A percentile compares a stretch with the other conserved stretches of the same genome.
Evolutionary conservation across 2,329 filamentous ascomycete species (phyloP).

Genomic region (Xylaria sp.): DNA sequence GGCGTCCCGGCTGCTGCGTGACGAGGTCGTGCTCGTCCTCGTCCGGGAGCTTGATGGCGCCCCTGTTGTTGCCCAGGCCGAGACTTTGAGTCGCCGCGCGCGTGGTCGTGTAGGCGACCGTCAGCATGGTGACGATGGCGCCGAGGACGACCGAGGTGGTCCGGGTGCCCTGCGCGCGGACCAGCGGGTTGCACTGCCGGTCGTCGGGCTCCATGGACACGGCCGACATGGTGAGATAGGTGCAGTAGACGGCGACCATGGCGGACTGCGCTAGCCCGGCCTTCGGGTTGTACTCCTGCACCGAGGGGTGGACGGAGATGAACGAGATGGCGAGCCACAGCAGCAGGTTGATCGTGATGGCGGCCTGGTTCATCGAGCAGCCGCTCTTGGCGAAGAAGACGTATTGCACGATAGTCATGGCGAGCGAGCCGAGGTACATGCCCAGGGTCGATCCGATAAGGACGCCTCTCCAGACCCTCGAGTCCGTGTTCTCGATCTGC

Average conservation of each 20-base stretch:
- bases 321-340: conserved; percentile 79
- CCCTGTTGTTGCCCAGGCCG: conserved; percentile 65
- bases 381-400: conserved; percentile 83
- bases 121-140: conserved; percentile 93
- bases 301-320: conserved; percentile 84
- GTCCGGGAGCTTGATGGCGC: conserved; percentile 63
- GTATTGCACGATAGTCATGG: conserved; percentile 97
- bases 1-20: conserved; percentile 80
- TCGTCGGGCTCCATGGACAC: conserved; percentile 98
- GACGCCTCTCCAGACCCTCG: conserved; percentile 78
- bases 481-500: conserved; percentile 90
- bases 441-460: conserved; percentile 89
- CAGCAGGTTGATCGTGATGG: conserved; percentile 90
- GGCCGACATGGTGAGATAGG: conserved; percentile 96
- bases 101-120: conserved; percentile 96
- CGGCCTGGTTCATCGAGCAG: conserved; percentile 95
- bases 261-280: conserved; percentile 96
- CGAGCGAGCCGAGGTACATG: conserved; percentile 90
- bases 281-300: conserved; percentile 91
- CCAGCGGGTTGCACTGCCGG: conserved; percentile 88
- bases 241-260: conserved; percentile 98
- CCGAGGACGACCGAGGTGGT: conserved; percentile 91
- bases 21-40: conserved; percentile 88
- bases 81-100: conserved; percentile 90
- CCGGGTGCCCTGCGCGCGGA: conserved; percentile 82